Percentiles rank a stretch among this genome's conserved stretches.
Evolutionary conservation across 768 basidiomycete genomes (phyloP).

Genomic region (Cantharellus anzutake): DNA sequence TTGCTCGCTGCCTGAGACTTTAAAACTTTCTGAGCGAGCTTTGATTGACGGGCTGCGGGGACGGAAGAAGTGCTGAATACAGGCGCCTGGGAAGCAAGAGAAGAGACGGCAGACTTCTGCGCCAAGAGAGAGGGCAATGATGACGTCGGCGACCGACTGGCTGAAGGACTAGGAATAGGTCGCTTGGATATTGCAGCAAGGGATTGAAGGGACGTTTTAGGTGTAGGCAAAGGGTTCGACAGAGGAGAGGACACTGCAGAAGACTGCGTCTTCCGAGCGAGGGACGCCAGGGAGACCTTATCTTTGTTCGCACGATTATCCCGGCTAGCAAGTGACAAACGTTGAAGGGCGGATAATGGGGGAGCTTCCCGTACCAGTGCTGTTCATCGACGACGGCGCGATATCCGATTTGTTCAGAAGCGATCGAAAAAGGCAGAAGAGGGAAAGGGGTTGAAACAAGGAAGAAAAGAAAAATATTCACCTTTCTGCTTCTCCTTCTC

Average conservation of each 20-base stretch:
- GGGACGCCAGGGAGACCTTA: constrained; percentile 26
- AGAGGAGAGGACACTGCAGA: background rate
- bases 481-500: constrained; percentile 37
- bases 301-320: background rate
- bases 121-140: background rate
- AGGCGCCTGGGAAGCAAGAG: background rate
- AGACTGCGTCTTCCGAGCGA: constrained; percentile 5
- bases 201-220: background rate
- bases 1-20: constrained; percentile 25
- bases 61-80: background rate
- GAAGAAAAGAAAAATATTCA: constrained; percentile 15
- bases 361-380: constrained; percentile 10
- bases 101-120: background rate
- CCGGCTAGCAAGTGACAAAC: constrained; percentile 24
- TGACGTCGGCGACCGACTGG: background rate
- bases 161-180: background rate
- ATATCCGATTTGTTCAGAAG: background rate
- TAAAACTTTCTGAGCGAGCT: constrained; percentile 57
- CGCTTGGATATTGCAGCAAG: background rate
- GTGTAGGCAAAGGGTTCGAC: background rate
- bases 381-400: background rate
- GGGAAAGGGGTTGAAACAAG: constrained; percentile 9
- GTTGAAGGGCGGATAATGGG: constrained; percentile 22
- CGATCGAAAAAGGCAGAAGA: background rate
- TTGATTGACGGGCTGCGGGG: constrained; percentile 23